These are phyloP conservation scores for Chaetomiaceae sp. DNA, from an alignment of 2,329 filamentous ascomycete species.

Conservation along the genomic window DNA sequence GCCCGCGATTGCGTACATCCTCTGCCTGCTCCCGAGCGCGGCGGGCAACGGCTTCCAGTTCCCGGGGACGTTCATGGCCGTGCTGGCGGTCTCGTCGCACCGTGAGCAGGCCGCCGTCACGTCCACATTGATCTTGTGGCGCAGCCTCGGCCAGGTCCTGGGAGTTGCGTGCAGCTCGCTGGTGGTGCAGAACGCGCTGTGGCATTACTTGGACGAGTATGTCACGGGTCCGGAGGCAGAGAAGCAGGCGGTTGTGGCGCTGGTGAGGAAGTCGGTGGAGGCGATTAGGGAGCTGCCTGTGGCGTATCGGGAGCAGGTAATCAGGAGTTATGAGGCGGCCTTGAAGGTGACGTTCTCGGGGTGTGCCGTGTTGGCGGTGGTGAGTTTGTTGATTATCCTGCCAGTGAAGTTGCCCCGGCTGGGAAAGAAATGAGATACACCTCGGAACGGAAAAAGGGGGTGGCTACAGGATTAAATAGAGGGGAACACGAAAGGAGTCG, in stretches of 20 bases:
- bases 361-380: conserved; percentile 40
- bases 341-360: conserved; percentile 42
- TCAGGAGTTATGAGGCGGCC: conserved; percentile 48
- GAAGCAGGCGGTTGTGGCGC: conserved; percentile 49
- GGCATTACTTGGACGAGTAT: conserved; percentile 49
- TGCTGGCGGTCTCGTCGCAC: conserved; percentile 54
- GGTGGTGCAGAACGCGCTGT: conserved; percentile 65
- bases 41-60: conserved; percentile 60
- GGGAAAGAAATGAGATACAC: conserved; percentile 33
- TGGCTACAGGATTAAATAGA: background rate
- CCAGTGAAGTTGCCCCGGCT: conserved; percentile 50
- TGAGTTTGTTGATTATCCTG: conserved; percentile 42
- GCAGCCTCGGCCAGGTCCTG: conserved; percentile 62
- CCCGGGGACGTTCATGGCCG: conserved; percentile 56
- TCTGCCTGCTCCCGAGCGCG: conserved; percentile 50
- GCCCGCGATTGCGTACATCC: conserved; percentile 46
- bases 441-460: background rate
- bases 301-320: conserved; percentile 47
- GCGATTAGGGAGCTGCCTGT: conserved; percentile 41
- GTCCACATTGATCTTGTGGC: conserved; percentile 64
- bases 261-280: conserved; percentile 49
- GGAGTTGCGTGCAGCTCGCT: conserved; percentile 67
- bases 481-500: background rate
- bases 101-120: conserved; percentile 62
- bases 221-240: conserved; percentile 56